Conservation (phyloP, 768 basidiomycete species). For the Agrocybe praecox region DNA sequence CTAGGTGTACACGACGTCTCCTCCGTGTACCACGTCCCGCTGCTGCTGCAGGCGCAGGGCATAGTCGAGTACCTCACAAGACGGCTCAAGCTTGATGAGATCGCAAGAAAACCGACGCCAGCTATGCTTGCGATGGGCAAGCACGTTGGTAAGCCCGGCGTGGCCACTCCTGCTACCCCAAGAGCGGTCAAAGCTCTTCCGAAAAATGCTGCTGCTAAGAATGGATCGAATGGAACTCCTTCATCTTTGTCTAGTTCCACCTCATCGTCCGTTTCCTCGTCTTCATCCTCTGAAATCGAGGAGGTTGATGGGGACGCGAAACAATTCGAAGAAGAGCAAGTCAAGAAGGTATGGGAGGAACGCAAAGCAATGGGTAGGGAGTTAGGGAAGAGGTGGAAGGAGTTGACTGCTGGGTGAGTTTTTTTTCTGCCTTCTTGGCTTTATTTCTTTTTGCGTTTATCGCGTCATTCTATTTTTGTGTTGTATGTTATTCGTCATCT, state of each 20-base stretch:
- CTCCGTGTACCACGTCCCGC: slow-evolving; percentile 96
- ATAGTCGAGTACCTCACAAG: slow-evolving; percentile 83
- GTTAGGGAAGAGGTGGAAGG: slow-evolving; percentile 79
- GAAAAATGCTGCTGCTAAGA: neutral
- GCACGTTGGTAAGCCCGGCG: neutral
- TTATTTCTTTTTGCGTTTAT: neutral
- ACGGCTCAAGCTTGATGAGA: slow-evolving; percentile 70
- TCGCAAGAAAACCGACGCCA: slow-evolving; percentile 26
- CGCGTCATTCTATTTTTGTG: slow-evolving; percentile 5
- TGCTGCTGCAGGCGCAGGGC: slow-evolving; percentile 91
- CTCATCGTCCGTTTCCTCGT: too few relatives aligned
- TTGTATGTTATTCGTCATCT: neutral
- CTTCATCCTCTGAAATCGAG: neutral
- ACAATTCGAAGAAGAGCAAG: slow-evolving; percentile 19
- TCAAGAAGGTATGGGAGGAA: slow-evolving; percentile 41
- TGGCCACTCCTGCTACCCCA: neutral
- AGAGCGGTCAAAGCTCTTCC: neutral
- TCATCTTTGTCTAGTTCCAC: slow-evolving; percentile 1
- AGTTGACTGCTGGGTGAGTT: slow-evolving; percentile 77
- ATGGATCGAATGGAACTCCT: neutral
- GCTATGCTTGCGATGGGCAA: slow-evolving; percentile 1
- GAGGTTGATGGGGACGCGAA: slow-evolving; percentile 5
- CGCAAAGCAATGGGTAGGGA: slow-evolving; percentile 64
- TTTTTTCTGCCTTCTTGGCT: neutral
- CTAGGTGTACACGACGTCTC: slow-evolving; percentile 95